A percentile compares a stretch with the other conserved stretches of the same genome.
Conservation (phyloP, 352 stramenopile species). For the Phytophthora idaei region DNA sequence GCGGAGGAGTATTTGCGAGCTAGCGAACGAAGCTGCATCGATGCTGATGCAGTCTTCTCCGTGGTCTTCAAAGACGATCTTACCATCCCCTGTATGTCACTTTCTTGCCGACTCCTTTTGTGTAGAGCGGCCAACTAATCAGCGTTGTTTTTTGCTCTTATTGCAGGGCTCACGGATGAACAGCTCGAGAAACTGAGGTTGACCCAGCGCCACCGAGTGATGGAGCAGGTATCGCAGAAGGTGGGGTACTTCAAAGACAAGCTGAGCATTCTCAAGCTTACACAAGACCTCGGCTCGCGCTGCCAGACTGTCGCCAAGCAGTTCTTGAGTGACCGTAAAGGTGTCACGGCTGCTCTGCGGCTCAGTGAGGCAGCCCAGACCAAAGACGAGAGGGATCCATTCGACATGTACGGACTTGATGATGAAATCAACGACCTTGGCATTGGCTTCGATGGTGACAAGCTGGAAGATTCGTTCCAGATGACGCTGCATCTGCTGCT, state of each 20-base stretch:
- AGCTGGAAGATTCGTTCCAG: conserved; percentile 36
- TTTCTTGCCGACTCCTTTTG: conserved; percentile 3
- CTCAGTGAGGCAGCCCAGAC: conserved; percentile 5
- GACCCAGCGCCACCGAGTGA: conserved; percentile 56
- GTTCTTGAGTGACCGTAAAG: conserved; percentile 35
- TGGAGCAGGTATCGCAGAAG: conserved; percentile 61
- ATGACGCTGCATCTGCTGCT: conserved; percentile 27
- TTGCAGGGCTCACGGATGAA: conserved; percentile 68
- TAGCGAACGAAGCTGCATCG: conserved; percentile 67
- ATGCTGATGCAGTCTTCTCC: conserved; percentile 74
- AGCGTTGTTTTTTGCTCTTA: not conserved
- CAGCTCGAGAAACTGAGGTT: conserved; percentile 64
- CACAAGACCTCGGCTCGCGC: conserved; percentile 54
- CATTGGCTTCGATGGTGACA: conserved; percentile 28
- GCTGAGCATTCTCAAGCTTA: conserved; percentile 54
- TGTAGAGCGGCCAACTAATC: not conserved
- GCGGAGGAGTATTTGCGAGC: conserved; percentile 55
- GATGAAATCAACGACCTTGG: conserved; percentile 25
- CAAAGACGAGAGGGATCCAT: conserved; percentile 20
- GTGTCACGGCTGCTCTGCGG: conserved; percentile 14
- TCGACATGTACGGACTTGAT: conserved; percentile 28
- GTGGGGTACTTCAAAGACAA: conserved; percentile 54
- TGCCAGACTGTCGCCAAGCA: conserved; percentile 44
- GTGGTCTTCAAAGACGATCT: conserved; percentile 82
- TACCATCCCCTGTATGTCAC: conserved; percentile 69